phyloP scores from a whole-genome alignment of 257 asterid species.

The Echium plantagineum region DNA sequence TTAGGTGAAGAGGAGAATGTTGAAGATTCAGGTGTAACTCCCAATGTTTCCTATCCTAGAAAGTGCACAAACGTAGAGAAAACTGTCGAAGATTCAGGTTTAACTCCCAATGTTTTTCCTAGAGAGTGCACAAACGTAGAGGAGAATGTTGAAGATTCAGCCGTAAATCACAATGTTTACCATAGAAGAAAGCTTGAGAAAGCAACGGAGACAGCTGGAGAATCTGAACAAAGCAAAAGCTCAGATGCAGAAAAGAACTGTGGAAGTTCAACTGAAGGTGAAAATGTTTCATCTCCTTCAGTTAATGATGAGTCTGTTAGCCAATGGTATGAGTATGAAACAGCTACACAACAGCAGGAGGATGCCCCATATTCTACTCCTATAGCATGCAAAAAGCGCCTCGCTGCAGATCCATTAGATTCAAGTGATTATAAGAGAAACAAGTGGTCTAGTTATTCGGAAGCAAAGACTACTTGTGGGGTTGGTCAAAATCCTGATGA shows the following conservation, averaged over 20 bases:
- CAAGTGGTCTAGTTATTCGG: background rate
- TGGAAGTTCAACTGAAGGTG: background rate
- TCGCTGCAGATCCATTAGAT: background rate
- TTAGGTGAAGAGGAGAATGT: too few relatives aligned
- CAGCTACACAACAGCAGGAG: background rate
- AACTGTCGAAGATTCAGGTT: background rate
- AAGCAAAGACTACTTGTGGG: background rate
- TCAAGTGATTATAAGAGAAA: background rate
- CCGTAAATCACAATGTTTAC: too few relatives aligned
- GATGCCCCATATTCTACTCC: background rate
- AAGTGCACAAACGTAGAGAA: background rate
- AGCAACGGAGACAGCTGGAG: background rate
- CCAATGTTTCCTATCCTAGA: background rate
- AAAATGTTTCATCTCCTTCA: too few relatives aligned
- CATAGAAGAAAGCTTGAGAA: too few relatives aligned
- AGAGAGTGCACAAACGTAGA: too few relatives aligned
- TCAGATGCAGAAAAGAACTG: background rate
- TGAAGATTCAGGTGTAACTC: background rate
- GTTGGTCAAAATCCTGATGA: background rate
- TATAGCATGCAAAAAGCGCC: background rate
- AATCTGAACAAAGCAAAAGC: background rate
- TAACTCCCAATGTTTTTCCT: background rate
- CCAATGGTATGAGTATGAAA: background rate
- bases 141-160: too few relatives aligned
- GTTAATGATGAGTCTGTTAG: too few relatives aligned